phyloP scores from a whole-genome alignment of 306 rosid genomes.

The Styphnolobium japonicum region DNA sequence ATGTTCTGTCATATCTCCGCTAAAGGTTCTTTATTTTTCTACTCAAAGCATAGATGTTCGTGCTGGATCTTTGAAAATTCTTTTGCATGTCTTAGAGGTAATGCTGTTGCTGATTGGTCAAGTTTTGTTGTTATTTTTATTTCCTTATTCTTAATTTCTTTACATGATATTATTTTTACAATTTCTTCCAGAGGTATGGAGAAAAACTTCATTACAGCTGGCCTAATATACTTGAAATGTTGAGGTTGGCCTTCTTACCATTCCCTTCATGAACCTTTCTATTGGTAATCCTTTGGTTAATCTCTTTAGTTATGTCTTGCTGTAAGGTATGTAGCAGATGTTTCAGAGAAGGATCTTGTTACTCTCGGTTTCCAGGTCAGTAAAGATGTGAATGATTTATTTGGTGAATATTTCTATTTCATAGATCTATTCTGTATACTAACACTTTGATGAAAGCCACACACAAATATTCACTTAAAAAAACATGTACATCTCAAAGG shows the following conservation, averaged over 20 bases:
- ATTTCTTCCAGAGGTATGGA: slow-evolving; percentile 76
- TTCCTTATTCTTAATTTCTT: slow-evolving; percentile 21
- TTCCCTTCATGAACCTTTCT: slow-evolving; percentile 5
- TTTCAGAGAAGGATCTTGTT: slow-evolving; percentile 87
- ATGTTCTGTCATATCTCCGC: slow-evolving; percentile 80
- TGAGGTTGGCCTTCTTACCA: slow-evolving; percentile 60
- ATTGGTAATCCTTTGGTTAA: slow-evolving; percentile 26
- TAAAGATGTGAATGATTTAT: slow-evolving; percentile 12
- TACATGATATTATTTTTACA: slow-evolving; percentile 20
- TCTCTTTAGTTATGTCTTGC: slow-evolving; percentile 28
- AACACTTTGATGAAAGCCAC: background rate
- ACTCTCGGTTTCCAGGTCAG: slow-evolving; percentile 95
- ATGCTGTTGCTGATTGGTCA: slow-evolving; percentile 24
- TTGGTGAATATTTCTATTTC: slow-evolving; percentile 6
- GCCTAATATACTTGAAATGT: slow-evolving; percentile 87
- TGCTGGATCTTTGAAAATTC: slow-evolving; percentile 88
- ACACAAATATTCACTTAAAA: background rate
- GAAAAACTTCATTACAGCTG: slow-evolving; percentile 87
- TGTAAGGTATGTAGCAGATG: slow-evolving; percentile 89
- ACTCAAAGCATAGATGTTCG: slow-evolving; percentile 73
- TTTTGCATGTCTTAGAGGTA: slow-evolving; percentile 96
- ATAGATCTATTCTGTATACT: background rate
- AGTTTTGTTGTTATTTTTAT: slow-evolving; percentile 18
- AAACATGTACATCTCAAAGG: background rate
- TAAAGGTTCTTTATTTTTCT: slow-evolving; percentile 81